Base-by-base conservation (phyloP, 768 basidiomycete genomes). In the Amanita inopinata region DNA sequence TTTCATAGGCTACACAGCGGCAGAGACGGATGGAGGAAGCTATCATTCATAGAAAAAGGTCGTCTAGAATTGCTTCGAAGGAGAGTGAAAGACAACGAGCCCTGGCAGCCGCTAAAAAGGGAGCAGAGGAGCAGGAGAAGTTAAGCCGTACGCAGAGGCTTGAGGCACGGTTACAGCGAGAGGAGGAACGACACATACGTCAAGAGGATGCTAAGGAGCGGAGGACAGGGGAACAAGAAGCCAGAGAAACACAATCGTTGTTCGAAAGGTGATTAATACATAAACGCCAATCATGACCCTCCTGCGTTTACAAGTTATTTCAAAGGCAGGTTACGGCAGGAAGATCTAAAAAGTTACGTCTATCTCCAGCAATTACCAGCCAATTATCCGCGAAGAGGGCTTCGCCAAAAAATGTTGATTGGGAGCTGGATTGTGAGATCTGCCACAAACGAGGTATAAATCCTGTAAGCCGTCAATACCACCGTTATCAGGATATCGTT, bases 391-490 rank as follows among this genome's bases (percentile, higher is more conserved):
- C 19, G 22, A 9, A 3, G 19, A 18, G 25, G 8, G 30, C 14
- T 31, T 74, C 73, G 4, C 74, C 78, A 23, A 60, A 62, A 14
- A 66, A 65, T 20, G 83, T 80, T 38, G 75, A 81, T 45, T 93
- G 91, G 91, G 79, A 87, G 44, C 62, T 96, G 17, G 81, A 87
- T 53, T 96, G 91, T 55, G 91, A 94, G 56, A 70, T 94, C 27
- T 96, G 91, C 57, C 69, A 69, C 41, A 73, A 73, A 47, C 68
- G 66, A 18, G 88, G 88, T 6, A 61, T 78, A 43, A 92, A 92
- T 52, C 57, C 81, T 51, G 90, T 89, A 49, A 47, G 78, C 64
- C 8, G 27, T 22, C 28, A 15, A 19, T 42, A 24, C 42, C 22
- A 15, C 39, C n/a, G 30, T 9, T 30, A n/a, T 27, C 8, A n/a